Conservation (phyloP, 495 filamentous ascomycete genomes). For the Lasiosphaeriaceae sp. region DNA sequence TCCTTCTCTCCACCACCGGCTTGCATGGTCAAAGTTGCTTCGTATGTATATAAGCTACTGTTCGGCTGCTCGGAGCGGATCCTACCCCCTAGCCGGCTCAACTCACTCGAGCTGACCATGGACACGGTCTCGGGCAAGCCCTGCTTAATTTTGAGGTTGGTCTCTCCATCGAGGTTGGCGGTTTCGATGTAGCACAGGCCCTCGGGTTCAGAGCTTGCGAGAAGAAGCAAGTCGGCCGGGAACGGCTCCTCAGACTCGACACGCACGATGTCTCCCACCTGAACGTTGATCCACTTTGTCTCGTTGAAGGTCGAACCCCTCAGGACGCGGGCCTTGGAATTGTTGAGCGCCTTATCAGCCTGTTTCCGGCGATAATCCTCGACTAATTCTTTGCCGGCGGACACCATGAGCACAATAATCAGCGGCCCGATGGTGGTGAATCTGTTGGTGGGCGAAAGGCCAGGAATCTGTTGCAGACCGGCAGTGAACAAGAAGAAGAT, state of each 20-base stretch:
- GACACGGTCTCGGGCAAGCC: slow-evolving; percentile 89
- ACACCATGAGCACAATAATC: slow-evolving; percentile 83
- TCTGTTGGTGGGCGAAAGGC: slow-evolving; percentile 87
- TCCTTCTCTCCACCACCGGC: slow-evolving; percentile 96
- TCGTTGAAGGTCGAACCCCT: slow-evolving; percentile 82
- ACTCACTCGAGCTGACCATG: slow-evolving; percentile 79
- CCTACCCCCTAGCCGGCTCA: slow-evolving; percentile 81
- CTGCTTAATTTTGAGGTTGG: slow-evolving; percentile 99
- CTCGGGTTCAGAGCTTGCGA: slow-evolving; percentile 95
- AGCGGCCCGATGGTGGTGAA: slow-evolving; percentile 97
- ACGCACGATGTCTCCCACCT: slow-evolving; percentile 89
- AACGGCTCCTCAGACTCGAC: slow-evolving; percentile 97
- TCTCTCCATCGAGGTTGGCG: slow-evolving; percentile 96
- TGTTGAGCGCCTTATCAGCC: slow-evolving; percentile 84
- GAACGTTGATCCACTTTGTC: slow-evolving; percentile 87
- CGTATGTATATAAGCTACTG: slow-evolving; percentile 97
- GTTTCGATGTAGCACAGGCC: slow-evolving; percentile 99
- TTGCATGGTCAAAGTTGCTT: slow-evolving; percentile 91
- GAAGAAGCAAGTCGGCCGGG: slow-evolving; percentile 85
- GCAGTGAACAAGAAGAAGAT: slow-evolving; percentile 99
- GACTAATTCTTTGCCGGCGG: slow-evolving; percentile 89
- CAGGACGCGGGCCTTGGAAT: slow-evolving; percentile 79
- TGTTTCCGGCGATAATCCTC: slow-evolving; percentile 90
- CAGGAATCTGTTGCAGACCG: slow-evolving; percentile 89
- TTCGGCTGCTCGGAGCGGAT: slow-evolving; percentile 96